Percentiles rank a stretch among this genome's conserved stretches.
Evolutionary conservation across 2,329 filamentous ascomycete species (phyloP).

Genomic region (Pyricularia sp.): DNA sequence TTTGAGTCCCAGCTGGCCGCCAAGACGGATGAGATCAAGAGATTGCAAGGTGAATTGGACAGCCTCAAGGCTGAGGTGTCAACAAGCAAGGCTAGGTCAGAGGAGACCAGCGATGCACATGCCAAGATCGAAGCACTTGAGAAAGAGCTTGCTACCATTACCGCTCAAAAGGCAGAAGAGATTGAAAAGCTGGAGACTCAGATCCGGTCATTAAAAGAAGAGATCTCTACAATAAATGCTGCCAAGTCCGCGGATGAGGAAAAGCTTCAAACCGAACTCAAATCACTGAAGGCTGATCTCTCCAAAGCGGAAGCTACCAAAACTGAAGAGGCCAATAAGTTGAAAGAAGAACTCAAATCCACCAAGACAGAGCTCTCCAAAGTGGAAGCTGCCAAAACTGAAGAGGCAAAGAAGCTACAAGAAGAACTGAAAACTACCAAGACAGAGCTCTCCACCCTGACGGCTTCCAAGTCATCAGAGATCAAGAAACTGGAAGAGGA

Average conservation of each 20-base stretch:
- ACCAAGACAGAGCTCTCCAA: slow-evolving; percentile 29
- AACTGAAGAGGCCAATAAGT: background rate
- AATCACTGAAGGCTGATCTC: slow-evolving; percentile 36
- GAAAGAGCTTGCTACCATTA: slow-evolving; percentile 47
- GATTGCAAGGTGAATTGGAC: slow-evolving; percentile 55
- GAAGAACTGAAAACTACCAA: slow-evolving; percentile 26
- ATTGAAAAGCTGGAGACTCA: slow-evolving; percentile 58
- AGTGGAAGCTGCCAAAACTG: slow-evolving; percentile 55
- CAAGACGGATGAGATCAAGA: slow-evolving; percentile 57
- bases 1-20: slow-evolving; percentile 63
- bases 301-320: slow-evolving; percentile 19
- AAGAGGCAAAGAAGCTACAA: slow-evolving; percentile 55
- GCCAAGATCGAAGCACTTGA: slow-evolving; percentile 14
- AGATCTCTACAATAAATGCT: slow-evolving; percentile 37
- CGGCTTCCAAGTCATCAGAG: background rate
- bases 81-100: slow-evolving; percentile 11
- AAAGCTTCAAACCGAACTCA: background rate
- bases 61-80: slow-evolving; percentile 57
- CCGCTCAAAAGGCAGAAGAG: slow-evolving; percentile 44
- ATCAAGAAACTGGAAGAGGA: background rate
- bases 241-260: background rate
- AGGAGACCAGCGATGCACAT: background rate
- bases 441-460: slow-evolving; percentile 43
- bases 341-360: background rate
- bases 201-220: slow-evolving; percentile 53